Evolutionary conservation across 2,329 filamentous ascomycete genomes (phyloP), one percentile per base, ranked within the genome.

Genomic region (Aspergillus ruber): DNA sequence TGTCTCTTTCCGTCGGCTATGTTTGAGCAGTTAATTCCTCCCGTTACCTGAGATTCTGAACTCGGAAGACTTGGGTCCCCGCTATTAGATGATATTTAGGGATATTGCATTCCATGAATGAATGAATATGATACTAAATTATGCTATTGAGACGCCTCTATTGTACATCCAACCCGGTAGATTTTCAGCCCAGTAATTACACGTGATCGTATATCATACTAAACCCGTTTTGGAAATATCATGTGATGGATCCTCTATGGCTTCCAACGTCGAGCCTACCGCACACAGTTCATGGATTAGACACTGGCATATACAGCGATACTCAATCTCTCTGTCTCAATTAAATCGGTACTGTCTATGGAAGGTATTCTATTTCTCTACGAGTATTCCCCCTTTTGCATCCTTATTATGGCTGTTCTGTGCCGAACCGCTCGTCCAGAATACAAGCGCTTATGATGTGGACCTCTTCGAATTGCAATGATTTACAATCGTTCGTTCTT

Each of bases 401-500:
- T 29, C 51, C 55, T 53, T 56, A 39, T 18, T 13, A 54, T 47
- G 46, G 50, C 50, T 52, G 57, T 56, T 53, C 36, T 20, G 56
- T 53, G 55, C 55, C 57, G 57, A 65, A 56, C 58, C 61, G 60
- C 63, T 66, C 53, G 56, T 54, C 53, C 54, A 56, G 47, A 55
- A 50, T 51, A 57, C 52, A 51, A 63, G 64, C 64, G 64, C 64
- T 65, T 65, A 67, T 53, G 50, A 52, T 52, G 57, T 59, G 59
- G 55, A 59, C 58, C 60, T 58, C 45, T 52, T 47, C 50, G 43
- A 57, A 51, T 32, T 17, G 41, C 40, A 49, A 41, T 20, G 39
- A 42, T 39, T 50, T 39, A 43, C 49, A 44, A 39, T 45, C 41
- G 41, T 36, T 42, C 50, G 45, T 44, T 47, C 49, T 39, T 50